Evolutionary conservation across 352 stramenopile genomes (phyloP).

Genomic region (Phytopythium delawarense): DNA sequence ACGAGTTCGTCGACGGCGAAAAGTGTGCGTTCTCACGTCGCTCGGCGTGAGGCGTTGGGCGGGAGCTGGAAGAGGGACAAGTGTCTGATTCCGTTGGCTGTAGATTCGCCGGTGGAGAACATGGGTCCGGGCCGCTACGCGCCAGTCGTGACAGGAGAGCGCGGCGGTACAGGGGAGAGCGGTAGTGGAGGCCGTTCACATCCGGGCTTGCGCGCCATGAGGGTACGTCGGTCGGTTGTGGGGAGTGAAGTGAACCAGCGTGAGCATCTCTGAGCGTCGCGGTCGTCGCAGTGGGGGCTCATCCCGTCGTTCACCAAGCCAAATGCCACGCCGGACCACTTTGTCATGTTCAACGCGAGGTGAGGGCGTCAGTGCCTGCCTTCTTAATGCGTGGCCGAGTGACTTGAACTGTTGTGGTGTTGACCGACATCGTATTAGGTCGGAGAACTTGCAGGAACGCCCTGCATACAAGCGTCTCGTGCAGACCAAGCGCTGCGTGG

Average conservation of each 20-base stretch:
- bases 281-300: conserved; percentile 56
- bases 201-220: conserved; percentile 55
- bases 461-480: conserved; percentile 74
- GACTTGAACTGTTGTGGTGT: not conserved
- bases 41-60: not conserved
- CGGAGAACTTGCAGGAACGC: conserved; percentile 62
- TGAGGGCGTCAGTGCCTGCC: conserved; percentile 10
- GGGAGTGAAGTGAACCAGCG: not conserved
- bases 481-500: conserved; percentile 69
- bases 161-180: not conserved
- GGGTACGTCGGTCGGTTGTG: conserved; percentile 18
- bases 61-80: not conserved
- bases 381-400: too few species aligned
- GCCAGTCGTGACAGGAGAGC: conserved; percentile 39
- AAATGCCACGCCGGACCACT: conserved; percentile 70
- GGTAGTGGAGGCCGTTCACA: conserved; percentile 5
- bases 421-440: conserved; percentile 26
- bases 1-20: conserved; percentile 62
- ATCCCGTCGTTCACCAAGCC: conserved; percentile 83
- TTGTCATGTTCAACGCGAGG: conserved; percentile 86
- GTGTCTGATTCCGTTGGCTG: not conserved
- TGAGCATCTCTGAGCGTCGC: conserved; percentile 1
- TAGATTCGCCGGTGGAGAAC: conserved; percentile 75
- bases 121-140: conserved; percentile 69
- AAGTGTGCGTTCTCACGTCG: conserved; percentile 47